Evolutionary conservation across 1,284 basidiomycete species (phyloP).

Genomic region (Malassezia yamatoensis): DNA sequence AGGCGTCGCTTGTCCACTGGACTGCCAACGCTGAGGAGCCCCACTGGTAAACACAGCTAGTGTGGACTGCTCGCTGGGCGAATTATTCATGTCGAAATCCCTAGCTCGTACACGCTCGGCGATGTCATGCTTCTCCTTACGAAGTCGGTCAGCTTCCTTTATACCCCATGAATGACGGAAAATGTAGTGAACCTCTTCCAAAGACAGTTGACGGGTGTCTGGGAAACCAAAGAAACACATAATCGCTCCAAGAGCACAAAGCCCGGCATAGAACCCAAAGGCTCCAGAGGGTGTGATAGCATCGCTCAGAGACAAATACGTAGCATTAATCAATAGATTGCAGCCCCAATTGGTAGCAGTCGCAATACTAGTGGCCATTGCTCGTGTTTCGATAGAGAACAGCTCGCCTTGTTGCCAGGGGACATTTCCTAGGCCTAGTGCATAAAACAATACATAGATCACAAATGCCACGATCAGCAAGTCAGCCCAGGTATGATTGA

Average conservation of each 20-base stretch:
- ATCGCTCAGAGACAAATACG: constrained; percentile 65
- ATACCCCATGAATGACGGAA: constrained; percentile 52
- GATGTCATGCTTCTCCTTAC: constrained; percentile 26
- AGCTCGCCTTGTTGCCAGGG: constrained; percentile 80
- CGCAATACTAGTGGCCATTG: constrained; percentile 61
- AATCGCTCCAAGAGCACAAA: constrained; percentile 63
- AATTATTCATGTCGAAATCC: background rate
- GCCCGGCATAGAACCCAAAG: constrained; percentile 62
- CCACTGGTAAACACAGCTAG: background rate
- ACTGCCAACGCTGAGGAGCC: background rate
- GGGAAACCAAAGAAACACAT: constrained; percentile 56
- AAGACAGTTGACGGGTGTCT: constrained; percentile 55
- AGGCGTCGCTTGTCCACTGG: background rate
- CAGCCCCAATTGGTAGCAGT: constrained; percentile 68
- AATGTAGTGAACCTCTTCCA: constrained; percentile 60
- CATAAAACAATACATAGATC: constrained; percentile 69
- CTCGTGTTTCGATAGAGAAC: constrained; percentile 60
- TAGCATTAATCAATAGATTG: constrained; percentile 67
- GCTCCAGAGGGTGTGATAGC: constrained; percentile 59
- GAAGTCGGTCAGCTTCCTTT: constrained; percentile 41
- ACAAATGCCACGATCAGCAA: constrained; percentile 67
- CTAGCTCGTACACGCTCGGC: constrained; percentile 5
- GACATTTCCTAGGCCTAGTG: constrained; percentile 57
- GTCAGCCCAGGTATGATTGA: constrained; percentile 54
- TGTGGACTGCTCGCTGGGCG: background rate